These are phyloP conservation scores for Cronartium ribicola DNA, from an alignment of 1,284 basidiomycete species.

Conservation along the genomic window DNA sequence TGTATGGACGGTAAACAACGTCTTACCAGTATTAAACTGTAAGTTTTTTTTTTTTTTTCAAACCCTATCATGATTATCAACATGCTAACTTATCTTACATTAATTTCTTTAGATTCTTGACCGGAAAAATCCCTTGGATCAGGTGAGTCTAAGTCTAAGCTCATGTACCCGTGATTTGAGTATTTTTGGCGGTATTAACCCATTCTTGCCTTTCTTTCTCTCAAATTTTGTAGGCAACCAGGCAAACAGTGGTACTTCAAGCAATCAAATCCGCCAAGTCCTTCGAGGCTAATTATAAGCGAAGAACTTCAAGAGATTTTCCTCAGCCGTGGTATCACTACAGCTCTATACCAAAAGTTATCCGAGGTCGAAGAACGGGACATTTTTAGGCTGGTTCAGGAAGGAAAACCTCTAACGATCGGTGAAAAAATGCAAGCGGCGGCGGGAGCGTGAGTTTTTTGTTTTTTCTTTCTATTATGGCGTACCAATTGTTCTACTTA, in stretches of 20 bases:
- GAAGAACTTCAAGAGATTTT: slow-evolving; percentile 36
- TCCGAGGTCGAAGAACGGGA: slow-evolving; percentile 40
- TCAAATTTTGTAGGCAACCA: slow-evolving; percentile 15
- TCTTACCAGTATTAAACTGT: slow-evolving; percentile 39
- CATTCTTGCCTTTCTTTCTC: not conserved
- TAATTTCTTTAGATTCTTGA: slow-evolving; percentile 17
- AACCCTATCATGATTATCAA: not conserved
- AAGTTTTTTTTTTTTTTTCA: not conserved
- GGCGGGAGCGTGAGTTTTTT: slow-evolving; percentile 27
- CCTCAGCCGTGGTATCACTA: slow-evolving; percentile 26
- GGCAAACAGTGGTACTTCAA: slow-evolving; percentile 30
- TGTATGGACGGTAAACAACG: slow-evolving; percentile 43
- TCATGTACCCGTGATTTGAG: not conserved
- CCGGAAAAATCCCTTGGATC: slow-evolving; percentile 38
- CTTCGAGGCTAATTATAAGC: slow-evolving; percentile 17
- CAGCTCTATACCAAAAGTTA: slow-evolving; percentile 30
- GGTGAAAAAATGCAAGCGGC: slow-evolving; percentile 42
- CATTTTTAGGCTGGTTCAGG: slow-evolving; percentile 42
- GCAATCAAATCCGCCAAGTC: slow-evolving; percentile 28
- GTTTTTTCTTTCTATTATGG: not conserved
- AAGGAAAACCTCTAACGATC: slow-evolving; percentile 30
- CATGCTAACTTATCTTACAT: not conserved
- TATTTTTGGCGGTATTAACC: not conserved
- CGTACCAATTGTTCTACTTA: not conserved
- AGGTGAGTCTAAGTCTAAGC: slow-evolving; percentile 11